A percentile compares a stretch with the other conserved stretches of the same genome.
These are phyloP conservation scores for Psophocarpus tetragonolobus DNA, from an alignment of 306 rosid genomes.

Conservation along the genomic window DNA sequence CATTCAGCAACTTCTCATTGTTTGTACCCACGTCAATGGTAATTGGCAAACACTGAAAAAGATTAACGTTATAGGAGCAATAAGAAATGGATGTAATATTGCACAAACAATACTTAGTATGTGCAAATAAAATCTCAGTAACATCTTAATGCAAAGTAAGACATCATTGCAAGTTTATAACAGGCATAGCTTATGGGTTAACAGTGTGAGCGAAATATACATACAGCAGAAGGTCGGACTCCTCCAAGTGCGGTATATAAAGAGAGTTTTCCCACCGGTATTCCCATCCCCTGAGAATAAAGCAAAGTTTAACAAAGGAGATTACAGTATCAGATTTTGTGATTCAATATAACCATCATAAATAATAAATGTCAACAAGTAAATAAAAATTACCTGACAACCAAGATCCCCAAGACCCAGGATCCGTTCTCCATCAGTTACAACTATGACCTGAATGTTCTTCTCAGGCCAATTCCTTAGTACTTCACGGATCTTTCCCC, in stretches of 20 bases:
- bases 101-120: background rate
- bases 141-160: background rate
- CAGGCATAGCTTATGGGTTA: background rate
- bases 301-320: conserved; percentile 17
- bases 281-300: conserved; percentile 91
- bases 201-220: conserved; percentile 37
- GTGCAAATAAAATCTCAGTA: background rate
- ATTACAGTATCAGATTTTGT: conserved; percentile 12
- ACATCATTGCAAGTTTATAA: background rate
- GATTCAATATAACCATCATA: conserved; percentile 21
- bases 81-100: conserved; percentile 1
- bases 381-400: conserved; percentile 70
- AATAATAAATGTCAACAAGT: background rate
- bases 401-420: conserved; percentile 97
- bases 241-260: conserved; percentile 97
- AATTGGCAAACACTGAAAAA: conserved; percentile 87
- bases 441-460: conserved; percentile 95
- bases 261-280: conserved; percentile 96
- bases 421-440: conserved; percentile 96
- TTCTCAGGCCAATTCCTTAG: conserved; percentile 96
- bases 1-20: conserved; percentile 82
- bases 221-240: conserved; percentile 94
- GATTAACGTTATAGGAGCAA: conserved; percentile 14
- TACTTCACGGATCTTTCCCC: conserved; percentile 93
- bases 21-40: conserved; percentile 99